These are phyloP conservation scores for Chrysoporthe cubensis DNA, from an alignment of 2,329 filamentous ascomycete genomes.

Conservation along the genomic window DNA sequence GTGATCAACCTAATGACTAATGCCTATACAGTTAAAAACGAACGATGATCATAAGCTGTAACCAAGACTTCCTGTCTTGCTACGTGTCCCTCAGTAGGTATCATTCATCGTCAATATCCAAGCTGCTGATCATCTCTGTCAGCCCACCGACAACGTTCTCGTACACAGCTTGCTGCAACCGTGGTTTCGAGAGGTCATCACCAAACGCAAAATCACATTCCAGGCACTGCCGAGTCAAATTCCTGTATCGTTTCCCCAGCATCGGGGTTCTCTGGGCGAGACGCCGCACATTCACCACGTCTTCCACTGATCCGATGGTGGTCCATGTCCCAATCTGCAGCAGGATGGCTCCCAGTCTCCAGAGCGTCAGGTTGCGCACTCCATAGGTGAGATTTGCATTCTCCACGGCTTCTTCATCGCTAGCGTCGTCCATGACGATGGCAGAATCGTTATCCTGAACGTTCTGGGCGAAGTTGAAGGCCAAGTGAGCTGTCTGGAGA, in stretches of 20 bases:
- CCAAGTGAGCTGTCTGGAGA: slow-evolving; percentile 29
- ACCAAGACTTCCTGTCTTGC: too few relatives aligned
- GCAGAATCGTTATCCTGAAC: background rate
- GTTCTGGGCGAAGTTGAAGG: slow-evolving; percentile 22
- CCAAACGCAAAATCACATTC: slow-evolving; percentile 29
- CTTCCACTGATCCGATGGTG: slow-evolving; percentile 8
- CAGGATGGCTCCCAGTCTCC: slow-evolving; percentile 24
- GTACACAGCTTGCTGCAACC: slow-evolving; percentile 32
- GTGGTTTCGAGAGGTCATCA: slow-evolving; percentile 27
- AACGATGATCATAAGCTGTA: too few relatives aligned
- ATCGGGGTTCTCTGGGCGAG: background rate
- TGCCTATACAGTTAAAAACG: too few relatives aligned
- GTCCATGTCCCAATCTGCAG: slow-evolving; percentile 28
- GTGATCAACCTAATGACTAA: too few relatives aligned
- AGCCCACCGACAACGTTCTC: slow-evolving; percentile 30
- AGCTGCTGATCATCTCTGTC: slow-evolving; percentile 7
- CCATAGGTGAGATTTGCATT: slow-evolving; percentile 30
- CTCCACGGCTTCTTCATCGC: slow-evolving; percentile 19
- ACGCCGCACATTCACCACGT: slow-evolving; percentile 19
- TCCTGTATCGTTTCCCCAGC: slow-evolving; percentile 23
- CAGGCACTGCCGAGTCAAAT: slow-evolving; percentile 26
- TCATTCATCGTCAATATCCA: slow-evolving; percentile 6
- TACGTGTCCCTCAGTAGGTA: slow-evolving; percentile 19
- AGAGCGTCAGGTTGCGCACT: slow-evolving; percentile 27
- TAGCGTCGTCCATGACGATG: slow-evolving; percentile 11